Conservation (phyloP, 768 basidiomycete species). For the Suillus americanus region DNA sequence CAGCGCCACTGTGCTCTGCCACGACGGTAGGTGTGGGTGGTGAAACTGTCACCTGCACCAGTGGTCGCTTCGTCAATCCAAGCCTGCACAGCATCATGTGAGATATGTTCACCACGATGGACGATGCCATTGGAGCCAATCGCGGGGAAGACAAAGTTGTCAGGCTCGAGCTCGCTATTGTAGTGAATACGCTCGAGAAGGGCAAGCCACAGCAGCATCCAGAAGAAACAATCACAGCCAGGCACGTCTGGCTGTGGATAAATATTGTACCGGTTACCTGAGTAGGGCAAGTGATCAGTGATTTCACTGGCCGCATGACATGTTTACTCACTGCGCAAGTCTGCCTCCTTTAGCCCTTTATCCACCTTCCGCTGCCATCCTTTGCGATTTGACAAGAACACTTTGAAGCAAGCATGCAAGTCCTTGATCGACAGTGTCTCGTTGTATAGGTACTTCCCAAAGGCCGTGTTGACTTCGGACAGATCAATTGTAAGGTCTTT, state of each 20-base stretch:
- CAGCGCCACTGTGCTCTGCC: slow-evolving; percentile 30
- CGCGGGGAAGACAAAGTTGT: slow-evolving; percentile 35
- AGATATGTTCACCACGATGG: slow-evolving; percentile 23
- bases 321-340: slow-evolving; percentile 10
- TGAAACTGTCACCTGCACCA: slow-evolving; percentile 13
- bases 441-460: slow-evolving; percentile 8
- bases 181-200: slow-evolving; percentile 10
- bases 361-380: slow-evolving; percentile 25
- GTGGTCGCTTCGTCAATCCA: slow-evolving; percentile 25
- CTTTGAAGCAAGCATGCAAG: slow-evolving; percentile 18
- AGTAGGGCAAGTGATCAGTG: background rate
- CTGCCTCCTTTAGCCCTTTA: slow-evolving; percentile 24
- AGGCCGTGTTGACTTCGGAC: background rate
- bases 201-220: slow-evolving; percentile 23
- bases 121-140: slow-evolving; percentile 27
- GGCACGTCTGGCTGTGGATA: slow-evolving; percentile 32
- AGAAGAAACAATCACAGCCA: slow-evolving; percentile 29
- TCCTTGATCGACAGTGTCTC: slow-evolving; percentile 12
- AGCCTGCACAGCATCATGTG: slow-evolving; percentile 29
- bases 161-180: slow-evolving; percentile 12
- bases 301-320: background rate
- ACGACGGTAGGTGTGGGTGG: slow-evolving; percentile 27
- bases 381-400: slow-evolving; percentile 22
- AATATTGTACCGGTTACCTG: slow-evolving; percentile 36
- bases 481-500: slow-evolving; percentile 18